These are phyloP conservation scores for Apophysomyces variabilis DNA, from an alignment of 371 early-diverging fungal species.

Conservation along the genomic window DNA sequence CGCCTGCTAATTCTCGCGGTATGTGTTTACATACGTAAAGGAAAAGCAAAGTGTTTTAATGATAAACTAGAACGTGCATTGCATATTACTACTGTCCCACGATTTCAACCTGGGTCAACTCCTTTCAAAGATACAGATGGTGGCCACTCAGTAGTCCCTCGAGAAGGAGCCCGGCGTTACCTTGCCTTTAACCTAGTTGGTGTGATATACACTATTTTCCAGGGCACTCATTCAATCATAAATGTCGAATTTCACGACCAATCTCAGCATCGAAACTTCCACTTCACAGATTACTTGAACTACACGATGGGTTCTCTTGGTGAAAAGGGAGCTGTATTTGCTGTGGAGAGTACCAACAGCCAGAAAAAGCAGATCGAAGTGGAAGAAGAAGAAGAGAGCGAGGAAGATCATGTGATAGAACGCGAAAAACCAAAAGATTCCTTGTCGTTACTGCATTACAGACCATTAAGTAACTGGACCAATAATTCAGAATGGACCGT, in stretches of 20 bases:
- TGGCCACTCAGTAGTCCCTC: constrained; percentile 41
- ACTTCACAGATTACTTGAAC: constrained; percentile 78
- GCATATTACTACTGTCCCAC: constrained; percentile 30
- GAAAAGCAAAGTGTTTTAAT: not conserved
- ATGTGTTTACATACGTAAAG: not conserved
- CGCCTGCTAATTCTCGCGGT: not conserved
- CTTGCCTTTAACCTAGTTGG: constrained; percentile 85
- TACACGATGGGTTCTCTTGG: constrained; percentile 78
- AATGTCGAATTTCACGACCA: constrained; percentile 91
- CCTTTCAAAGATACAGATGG: constrained; percentile 33
- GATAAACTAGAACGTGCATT: not conserved
- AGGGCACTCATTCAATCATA: constrained; percentile 72
- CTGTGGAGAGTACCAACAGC: constrained; percentile 42
- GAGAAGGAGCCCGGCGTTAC: constrained; percentile 67
- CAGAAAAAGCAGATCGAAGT: constrained; percentile 23
- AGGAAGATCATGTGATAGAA: constrained; percentile 28
- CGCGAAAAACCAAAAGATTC: constrained; percentile 25
- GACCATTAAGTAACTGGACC: constrained; percentile 67
- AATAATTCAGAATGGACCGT: constrained; percentile 80
- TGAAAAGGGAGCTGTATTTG: constrained; percentile 78
- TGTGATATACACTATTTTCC: constrained; percentile 71
- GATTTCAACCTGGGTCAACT: constrained; percentile 68
- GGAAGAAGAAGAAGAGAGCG: constrained; percentile 18
- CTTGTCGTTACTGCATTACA: constrained; percentile 64
- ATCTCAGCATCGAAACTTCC: constrained; percentile 71